A percentile compares a stretch with the other conserved stretches of the same genome.
Evolutionary conservation across 192 early-diverging fungal species (phyloP).

Genomic region (Coemansia sp.): DNA sequence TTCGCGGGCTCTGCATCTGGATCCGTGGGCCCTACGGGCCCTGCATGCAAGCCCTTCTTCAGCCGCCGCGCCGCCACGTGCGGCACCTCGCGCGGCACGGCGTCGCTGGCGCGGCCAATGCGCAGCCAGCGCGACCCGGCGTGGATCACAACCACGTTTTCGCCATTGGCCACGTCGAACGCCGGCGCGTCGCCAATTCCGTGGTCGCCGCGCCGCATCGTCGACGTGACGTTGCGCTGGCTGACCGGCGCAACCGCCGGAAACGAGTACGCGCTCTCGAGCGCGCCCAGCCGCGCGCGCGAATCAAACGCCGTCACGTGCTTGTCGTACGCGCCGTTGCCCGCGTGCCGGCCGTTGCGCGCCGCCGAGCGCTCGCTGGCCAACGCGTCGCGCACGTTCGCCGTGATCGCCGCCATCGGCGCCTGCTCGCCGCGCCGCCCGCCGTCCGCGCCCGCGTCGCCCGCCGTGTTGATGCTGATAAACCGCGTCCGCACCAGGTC

Average conservation of each 20-base stretch:
- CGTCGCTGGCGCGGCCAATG: slow-evolving; percentile 79
- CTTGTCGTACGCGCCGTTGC: background rate
- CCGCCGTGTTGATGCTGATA: slow-evolving; percentile 11
- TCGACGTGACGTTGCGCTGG: slow-evolving; percentile 30
- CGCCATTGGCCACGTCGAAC: slow-evolving; percentile 34
- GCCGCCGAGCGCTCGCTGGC: slow-evolving; percentile 22
- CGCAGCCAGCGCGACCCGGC: slow-evolving; percentile 78
- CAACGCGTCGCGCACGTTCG: slow-evolving; percentile 41
- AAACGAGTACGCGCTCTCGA: slow-evolving; percentile 49
- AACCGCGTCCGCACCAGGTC: slow-evolving; percentile 47
- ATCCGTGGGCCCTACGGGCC: background rate
- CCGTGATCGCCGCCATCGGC: slow-evolving; percentile 28
- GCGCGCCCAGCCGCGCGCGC: slow-evolving; percentile 1
- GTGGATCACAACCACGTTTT: slow-evolving; percentile 79
- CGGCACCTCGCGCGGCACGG: slow-evolving; percentile 70
- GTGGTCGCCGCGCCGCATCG: slow-evolving; percentile 23
- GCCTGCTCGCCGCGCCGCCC: slow-evolving; percentile 7
- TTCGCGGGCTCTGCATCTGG: background rate
- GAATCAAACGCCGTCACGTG: too few species aligned
- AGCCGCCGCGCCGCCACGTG: slow-evolving; percentile 74
- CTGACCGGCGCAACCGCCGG: slow-evolving; percentile 28
- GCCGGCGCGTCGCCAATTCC: slow-evolving; percentile 13
- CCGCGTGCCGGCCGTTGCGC: background rate
- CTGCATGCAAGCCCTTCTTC: too few species aligned
- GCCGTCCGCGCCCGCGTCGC: slow-evolving; percentile 1